phyloP scores from a whole-genome alignment of 2,329 filamentous ascomycete species.

The Botryosphaeria agaves region DNA sequence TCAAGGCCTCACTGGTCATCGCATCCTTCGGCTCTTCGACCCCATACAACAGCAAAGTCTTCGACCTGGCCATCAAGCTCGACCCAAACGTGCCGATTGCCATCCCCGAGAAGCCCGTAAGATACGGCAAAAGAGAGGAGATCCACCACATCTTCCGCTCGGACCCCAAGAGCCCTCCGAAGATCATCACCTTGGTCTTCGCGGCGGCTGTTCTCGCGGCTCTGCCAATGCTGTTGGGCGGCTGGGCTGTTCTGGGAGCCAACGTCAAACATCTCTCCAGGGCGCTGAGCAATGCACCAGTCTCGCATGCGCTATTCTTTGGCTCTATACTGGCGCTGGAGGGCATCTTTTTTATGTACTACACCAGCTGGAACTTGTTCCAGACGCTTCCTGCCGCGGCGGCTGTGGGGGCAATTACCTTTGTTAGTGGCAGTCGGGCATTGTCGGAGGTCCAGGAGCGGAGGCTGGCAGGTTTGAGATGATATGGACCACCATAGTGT shows the following conservation, averaged over 20 bases:
- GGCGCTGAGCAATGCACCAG: slow-evolving; percentile 57
- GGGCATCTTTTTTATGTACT: slow-evolving; percentile 87
- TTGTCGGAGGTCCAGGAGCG: slow-evolving; percentile 85
- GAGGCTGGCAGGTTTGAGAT: slow-evolving; percentile 55
- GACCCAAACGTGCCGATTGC: slow-evolving; percentile 44
- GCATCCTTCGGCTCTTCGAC: slow-evolving; percentile 67
- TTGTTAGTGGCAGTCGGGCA: slow-evolving; percentile 78
- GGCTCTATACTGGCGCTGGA: slow-evolving; percentile 79
- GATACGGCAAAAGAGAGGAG: slow-evolving; percentile 69
- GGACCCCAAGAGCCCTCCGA: slow-evolving; percentile 65
- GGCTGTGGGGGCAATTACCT: slow-evolving; percentile 51
- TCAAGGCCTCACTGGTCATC: slow-evolving; percentile 68
- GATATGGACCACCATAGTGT: too few relatives aligned
- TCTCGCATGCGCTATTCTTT: slow-evolving; percentile 73
- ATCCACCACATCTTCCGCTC: slow-evolving; percentile 82
- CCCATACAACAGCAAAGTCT: slow-evolving; percentile 51
- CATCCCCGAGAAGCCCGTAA: slow-evolving; percentile 48
- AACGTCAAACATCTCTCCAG: slow-evolving; percentile 65
- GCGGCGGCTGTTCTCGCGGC: slow-evolving; percentile 53
- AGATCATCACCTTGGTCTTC: slow-evolving; percentile 65
- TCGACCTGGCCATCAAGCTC: slow-evolving; percentile 50
- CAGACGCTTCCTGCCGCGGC: slow-evolving; percentile 61
- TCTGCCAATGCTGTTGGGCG: slow-evolving; percentile 53
- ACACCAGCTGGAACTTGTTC: slow-evolving; percentile 82
- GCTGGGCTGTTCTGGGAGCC: slow-evolving; percentile 64